Conservation (phyloP, 2,329 filamentous ascomycete species). For the Beauveria australis region DNA sequence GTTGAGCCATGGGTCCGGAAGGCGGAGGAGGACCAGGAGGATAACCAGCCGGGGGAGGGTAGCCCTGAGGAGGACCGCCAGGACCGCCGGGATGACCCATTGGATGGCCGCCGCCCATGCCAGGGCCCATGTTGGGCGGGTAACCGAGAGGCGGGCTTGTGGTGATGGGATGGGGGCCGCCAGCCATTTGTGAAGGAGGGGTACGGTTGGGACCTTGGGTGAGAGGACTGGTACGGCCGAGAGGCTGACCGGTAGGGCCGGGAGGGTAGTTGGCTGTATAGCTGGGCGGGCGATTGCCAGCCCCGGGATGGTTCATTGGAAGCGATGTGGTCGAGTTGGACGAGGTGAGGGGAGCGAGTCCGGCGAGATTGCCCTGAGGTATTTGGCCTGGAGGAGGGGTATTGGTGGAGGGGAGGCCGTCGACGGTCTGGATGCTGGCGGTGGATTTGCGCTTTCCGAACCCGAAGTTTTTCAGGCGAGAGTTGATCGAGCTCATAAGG, state of each 20-base stretch:
- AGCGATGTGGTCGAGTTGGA: slow-evolving; percentile 39
- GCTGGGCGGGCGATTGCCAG: slow-evolving; percentile 55
- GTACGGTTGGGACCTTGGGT: slow-evolving; percentile 41
- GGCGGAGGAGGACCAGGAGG: slow-evolving; percentile 35
- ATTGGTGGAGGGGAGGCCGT: slow-evolving; percentile 27
- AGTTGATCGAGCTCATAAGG: slow-evolving; percentile 70
- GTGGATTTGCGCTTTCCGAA: slow-evolving; percentile 73
- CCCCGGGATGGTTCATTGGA: slow-evolving; percentile 55
- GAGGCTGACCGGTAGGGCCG: slow-evolving; percentile 17
- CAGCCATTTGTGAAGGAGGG: slow-evolving; percentile 52
- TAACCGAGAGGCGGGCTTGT: slow-evolving; percentile 54
- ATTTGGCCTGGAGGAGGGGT: slow-evolving; percentile 39
- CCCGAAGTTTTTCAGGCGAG: slow-evolving; percentile 70
- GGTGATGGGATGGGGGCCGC: slow-evolving; percentile 60
- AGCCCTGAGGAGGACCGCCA: slow-evolving; percentile 35
- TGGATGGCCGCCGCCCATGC: slow-evolving; percentile 34
- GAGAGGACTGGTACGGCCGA: slow-evolving; percentile 47
- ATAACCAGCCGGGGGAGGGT: slow-evolving; percentile 37
- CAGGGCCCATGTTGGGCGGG: slow-evolving; percentile 43
- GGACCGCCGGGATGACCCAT: slow-evolving; percentile 34
- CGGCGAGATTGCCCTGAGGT: slow-evolving; percentile 29
- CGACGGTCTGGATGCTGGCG: slow-evolving; percentile 48
- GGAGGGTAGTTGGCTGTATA: slow-evolving; percentile 51
- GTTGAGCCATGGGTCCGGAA: slow-evolving; percentile 31
- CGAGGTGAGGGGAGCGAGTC: slow-evolving; percentile 28